Evolutionary conservation across 1,139 yeast species (phyloP), one percentile per base, ranked within the genome.

Genomic region (Saccharomycopsis crataegensis): DNA sequence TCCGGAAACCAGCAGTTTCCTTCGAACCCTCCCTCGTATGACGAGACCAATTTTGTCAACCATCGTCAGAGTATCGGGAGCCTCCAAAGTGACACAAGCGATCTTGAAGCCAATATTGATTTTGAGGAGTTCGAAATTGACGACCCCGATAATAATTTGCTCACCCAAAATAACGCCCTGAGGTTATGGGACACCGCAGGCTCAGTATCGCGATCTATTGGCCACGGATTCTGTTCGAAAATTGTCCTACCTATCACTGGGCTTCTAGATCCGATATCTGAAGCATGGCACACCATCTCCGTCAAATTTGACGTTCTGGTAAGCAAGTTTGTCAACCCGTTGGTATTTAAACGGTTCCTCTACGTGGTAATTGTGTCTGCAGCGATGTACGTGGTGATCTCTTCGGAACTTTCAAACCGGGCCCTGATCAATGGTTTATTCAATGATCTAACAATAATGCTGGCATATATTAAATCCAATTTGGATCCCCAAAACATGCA

Each of bases 271-370:
- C 94, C 95, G 0, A 76, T 86, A 8, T 82, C 80, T 46, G 84
- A 80, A 61, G 73, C 80, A 0, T 80, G 81, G 65, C 68, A 69
- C 50, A 73, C 67, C 53, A 57, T 77, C 42, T 70, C 70, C 55
- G 62, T 70, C 47, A 74, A 74, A 48, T 72, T 81, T 54, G 96
- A 90, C 61, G 69, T 70, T 45, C 67, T 75, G 43, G 70, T 91
- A 33, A 74, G 83, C 43, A 78, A 79, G 59, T 61, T 87, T 36
- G 96, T 96, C 8, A 90, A 91, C 65, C 97, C 97, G 1, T 70
- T 91, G 54, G 86, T 93, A 53, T 81, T 90, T 42, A 86, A 86
- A 61, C 73, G 98, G 47, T 72, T 90, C 40, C 66, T 87, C 6
- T 89, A 88, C 62, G 86, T 91, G 17, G 63, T 82, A 2, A 66